Base-by-base conservation (phyloP, 164 flowering plant genomes). In the Platanus orientalis region DNA sequence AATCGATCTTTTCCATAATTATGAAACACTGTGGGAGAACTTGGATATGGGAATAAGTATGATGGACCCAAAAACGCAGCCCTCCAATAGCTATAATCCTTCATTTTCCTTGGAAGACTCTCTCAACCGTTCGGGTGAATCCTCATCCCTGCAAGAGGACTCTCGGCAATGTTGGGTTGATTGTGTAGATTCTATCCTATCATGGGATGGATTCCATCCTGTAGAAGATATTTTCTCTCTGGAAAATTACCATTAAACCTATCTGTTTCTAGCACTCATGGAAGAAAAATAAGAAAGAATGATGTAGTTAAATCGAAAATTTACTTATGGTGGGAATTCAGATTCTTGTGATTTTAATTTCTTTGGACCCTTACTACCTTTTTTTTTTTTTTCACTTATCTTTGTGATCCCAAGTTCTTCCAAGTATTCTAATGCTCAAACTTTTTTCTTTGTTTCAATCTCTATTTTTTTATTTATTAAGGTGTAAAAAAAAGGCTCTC, bases 161-260 rank as follows among this genome's bases (percentile, higher is more conserved):
- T 67, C 75, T 57, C 28, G 63, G 13, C 74, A 73, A 39, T 73
- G 72, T 29, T 81, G 85, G 83, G 69, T 78, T 61, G 81, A 75
- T 40, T 71, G 67, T 60, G 66, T 72, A 50, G 83, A 85, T 61
- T 80, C 84, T 27, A n/a, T 77, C 10, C 72, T 82, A 21, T 69
- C 76, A 51, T 88, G 86, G 86, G 79, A 85, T 73, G 68, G 62
- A 2, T 69, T 80, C 53, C 66, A 72, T 73, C 50, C 61, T 57
- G 62, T 75, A 0, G 81, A 79, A 39, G 83, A 82, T 16, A 55
- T 69, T 27, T 74, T 78, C 61, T 63, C 71, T 60, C 63, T 67
- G 59, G 54, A 66, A 54, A 67, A 74, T 60, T 48, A 53, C 57
- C 69, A 63, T 11, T 61, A 53, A 48, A 29, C 9, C 39, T 34